Conservation (phyloP, 106 monocot genomes). For the Dioscorea zingiberensis region DNA sequence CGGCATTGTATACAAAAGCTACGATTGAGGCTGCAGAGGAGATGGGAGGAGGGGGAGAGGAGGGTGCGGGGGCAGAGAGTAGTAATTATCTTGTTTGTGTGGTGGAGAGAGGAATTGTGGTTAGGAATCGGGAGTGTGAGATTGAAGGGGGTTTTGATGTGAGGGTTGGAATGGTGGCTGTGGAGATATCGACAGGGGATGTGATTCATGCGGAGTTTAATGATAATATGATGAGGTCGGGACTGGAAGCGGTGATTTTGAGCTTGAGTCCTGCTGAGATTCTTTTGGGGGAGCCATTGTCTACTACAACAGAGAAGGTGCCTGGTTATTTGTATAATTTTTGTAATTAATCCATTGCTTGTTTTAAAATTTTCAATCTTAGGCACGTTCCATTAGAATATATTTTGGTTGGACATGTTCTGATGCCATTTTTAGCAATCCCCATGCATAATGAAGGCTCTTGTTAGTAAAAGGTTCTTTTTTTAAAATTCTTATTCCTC, state of each 20-base stretch:
- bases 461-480: too few species aligned
- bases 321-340: background rate
- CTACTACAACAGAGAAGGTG: constrained; percentile 75
- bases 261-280: constrained; percentile 81
- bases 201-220: constrained; percentile 83
- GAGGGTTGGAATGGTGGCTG: constrained; percentile 65
- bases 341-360: background rate
- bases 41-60: constrained; percentile 41
- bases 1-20: constrained; percentile 71
- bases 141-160: constrained; percentile 46
- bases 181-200: constrained; percentile 87
- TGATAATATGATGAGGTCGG: constrained; percentile 71
- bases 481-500: too few species aligned
- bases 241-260: constrained; percentile 68
- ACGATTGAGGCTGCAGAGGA: constrained; percentile 84
- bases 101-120: constrained; percentile 41
- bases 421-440: too few species aligned
- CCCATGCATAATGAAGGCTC: too few species aligned
- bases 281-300: constrained; percentile 69
- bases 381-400: too few species aligned
- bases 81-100: constrained; percentile 73
- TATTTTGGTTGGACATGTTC: too few species aligned
- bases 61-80: constrained; percentile 1
- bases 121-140: constrained; percentile 9
- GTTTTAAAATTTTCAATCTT: too few species aligned